Evolutionary conservation across 2,329 filamentous ascomycete species (phyloP), one percentile per base, ranked within the genome.

Genomic region (Aspergillus melleus): DNA sequence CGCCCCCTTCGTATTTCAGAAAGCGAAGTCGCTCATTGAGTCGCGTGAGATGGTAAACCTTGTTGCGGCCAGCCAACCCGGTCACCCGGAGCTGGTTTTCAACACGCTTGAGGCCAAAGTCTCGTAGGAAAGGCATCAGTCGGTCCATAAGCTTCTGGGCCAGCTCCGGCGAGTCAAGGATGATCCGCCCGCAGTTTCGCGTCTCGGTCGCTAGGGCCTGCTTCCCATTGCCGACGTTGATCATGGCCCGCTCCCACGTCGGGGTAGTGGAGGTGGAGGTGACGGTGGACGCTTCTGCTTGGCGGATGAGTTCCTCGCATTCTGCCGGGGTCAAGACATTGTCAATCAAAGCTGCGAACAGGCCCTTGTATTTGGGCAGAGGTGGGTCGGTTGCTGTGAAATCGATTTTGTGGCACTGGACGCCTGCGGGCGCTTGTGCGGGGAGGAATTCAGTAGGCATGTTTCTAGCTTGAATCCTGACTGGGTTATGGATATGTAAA

Each of bases 21-120:
- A 93, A 93, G 29, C 91, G 80, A 83, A 93, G 83, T 39, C 90
- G 78, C 70, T 92, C 85, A 72, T 95, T 95, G 47, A 91, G 72
- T 10, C 87, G 58, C 1, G 70, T 70, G 16, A 78, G 52, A 20
- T 60, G 57, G 52, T 66, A 75, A 0, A 61, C 75, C 58, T 82
- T 80, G 0, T 75, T 72, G 4, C 79, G 72, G 58, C 73, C 79
- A 6, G 64, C 67, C 9, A 74, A 71, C 0, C 83, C 82, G 4
- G 81, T 83, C 20, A 84, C 74, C 0, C 61, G 44, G 0, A 76
- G 78, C 71, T 52, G 70, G 63, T 66, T 71, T 52, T 72, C 60
- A 44, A 80, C 68, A 39, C 50, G 64, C 22, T 83, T 74, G 20
- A 80, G 70, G 12, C 76, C 72, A 1, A 88, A 83, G 16, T 82